Evolutionary conservation across 106 monocot genomes (phyloP).

Genomic region (Platanthera zijinensis): DNA sequence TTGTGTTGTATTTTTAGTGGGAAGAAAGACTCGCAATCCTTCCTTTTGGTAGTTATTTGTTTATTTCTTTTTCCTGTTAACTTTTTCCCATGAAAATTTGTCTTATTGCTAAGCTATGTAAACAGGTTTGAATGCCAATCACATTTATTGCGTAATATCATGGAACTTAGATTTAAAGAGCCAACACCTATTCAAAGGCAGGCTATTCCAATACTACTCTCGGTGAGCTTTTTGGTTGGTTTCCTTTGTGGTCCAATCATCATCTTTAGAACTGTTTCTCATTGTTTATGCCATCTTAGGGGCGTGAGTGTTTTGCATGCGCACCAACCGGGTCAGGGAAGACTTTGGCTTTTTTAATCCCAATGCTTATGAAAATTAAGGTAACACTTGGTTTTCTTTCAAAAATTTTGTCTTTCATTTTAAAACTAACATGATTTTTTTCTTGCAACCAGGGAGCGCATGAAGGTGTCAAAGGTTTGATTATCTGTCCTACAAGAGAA

Average conservation of each 20-base stretch:
- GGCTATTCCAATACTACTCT: constrained; percentile 88
- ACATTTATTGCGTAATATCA: constrained; percentile 61
- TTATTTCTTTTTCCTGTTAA: background rate
- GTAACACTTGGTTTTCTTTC: constrained; percentile 26
- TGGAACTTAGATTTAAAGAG: constrained; percentile 68
- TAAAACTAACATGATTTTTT: constrained; percentile 12
- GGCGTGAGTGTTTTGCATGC: constrained; percentile 94
- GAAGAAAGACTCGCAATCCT: background rate
- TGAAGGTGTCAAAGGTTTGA: constrained; percentile 74
- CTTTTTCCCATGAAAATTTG: background rate
- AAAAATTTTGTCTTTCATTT: background rate
- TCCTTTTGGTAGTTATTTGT: background rate
- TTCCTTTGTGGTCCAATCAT: background rate
- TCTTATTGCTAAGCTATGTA: background rate
- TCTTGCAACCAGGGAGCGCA: constrained; percentile 62
- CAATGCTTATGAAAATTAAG: constrained; percentile 95
- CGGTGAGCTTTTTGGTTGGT: constrained; percentile 38
- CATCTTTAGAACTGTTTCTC: background rate
- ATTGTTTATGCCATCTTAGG: constrained; percentile 30
- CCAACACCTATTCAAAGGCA: constrained; percentile 99
- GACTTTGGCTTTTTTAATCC: constrained; percentile 84
- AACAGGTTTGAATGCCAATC: constrained; percentile 79
- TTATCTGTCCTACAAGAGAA: constrained; percentile 98
- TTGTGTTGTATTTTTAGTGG: background rate
- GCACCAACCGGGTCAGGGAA: constrained; percentile 99